Conservation (phyloP, 2,329 filamentous ascomycete species). For the Emydomyces testavorans region DNA sequence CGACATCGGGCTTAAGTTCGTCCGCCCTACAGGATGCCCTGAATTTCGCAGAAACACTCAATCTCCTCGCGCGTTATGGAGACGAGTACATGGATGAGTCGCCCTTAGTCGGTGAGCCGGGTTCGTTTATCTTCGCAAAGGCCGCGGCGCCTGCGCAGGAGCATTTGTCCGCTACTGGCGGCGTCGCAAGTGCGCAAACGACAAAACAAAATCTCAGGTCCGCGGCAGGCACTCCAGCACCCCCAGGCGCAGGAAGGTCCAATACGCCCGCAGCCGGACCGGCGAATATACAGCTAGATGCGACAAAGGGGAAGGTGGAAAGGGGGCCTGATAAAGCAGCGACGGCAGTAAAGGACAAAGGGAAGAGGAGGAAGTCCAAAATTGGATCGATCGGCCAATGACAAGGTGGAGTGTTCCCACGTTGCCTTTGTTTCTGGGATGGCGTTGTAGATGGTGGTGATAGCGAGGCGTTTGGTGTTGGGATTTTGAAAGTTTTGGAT, state of each 20-base stretch:
- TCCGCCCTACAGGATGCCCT: constrained; percentile 27
- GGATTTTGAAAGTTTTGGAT: too few relatives aligned
- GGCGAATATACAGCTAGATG: neutral
- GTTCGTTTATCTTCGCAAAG: constrained; percentile 47
- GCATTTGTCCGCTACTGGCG: neutral
- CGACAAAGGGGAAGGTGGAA: neutral
- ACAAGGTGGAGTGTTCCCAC: neutral
- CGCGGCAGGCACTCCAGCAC: constrained; percentile 11
- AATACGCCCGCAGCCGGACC: constrained; percentile 13
- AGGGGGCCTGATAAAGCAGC: neutral
- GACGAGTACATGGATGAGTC: constrained; percentile 55
- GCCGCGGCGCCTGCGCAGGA: constrained; percentile 12
- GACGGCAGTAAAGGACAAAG: constrained; percentile 22
- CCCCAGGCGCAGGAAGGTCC: constrained; percentile 8
- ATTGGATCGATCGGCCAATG: constrained; percentile 14
- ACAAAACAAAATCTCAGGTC: constrained; percentile 6
- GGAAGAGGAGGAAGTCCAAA: constrained; percentile 29
- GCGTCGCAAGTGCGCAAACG: neutral
- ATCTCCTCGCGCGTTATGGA: constrained; percentile 42
- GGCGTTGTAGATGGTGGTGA: neutral
- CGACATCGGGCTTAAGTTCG: constrained; percentile 5
- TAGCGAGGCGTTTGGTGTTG: neutral
- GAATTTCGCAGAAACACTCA: constrained; percentile 39
- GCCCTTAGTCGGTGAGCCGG: constrained; percentile 51
- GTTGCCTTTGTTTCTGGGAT: neutral